phyloP scores from a whole-genome alignment of 2,329 filamentous ascomycete genomes.

The Uncinocarpus reesii region DNA sequence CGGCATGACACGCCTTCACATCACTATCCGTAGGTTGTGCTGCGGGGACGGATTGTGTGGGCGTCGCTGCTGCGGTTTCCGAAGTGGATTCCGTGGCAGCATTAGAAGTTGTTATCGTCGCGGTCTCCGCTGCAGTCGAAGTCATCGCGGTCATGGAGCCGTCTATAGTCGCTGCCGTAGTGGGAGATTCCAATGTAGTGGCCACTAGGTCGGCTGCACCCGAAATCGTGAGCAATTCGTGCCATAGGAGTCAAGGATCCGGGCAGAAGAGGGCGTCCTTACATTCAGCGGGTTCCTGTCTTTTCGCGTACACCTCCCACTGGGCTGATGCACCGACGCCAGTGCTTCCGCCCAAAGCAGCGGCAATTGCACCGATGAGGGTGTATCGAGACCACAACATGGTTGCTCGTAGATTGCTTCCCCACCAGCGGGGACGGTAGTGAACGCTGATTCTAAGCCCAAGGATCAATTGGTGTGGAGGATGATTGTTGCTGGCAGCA shows the following conservation, averaged over 20 bases:
- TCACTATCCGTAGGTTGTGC: slow-evolving; percentile 10
- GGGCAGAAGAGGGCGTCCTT: neutral
- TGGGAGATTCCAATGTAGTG: slow-evolving; percentile 1
- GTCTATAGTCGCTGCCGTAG: neutral
- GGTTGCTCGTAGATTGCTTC: neutral
- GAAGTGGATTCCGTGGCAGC: neutral
- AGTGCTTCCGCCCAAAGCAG: neutral
- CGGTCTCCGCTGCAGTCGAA: neutral
- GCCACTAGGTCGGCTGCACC: neutral
- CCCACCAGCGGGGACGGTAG: neutral
- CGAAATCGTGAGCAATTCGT: neutral
- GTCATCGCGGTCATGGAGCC: neutral
- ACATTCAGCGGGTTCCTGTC: slow-evolving; percentile 2
- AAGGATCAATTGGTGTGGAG: too few species aligned
- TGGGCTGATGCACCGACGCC: neutral
- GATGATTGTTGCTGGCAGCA: too few species aligned
- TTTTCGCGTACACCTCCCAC: neutral
- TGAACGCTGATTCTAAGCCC: neutral
- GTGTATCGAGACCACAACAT: slow-evolving; percentile 10
- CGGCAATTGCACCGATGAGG: slow-evolving; percentile 1
- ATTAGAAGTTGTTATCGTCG: neutral
- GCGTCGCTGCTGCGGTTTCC: neutral
- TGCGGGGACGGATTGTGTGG: neutral
- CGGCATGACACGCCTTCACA: slow-evolving; percentile 13
- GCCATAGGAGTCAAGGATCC: neutral